Percentiles rank a stretch among this genome's conserved stretches.
Evolutionary conservation across 495 filamentous ascomycete genomes (phyloP).

Genomic region (Podospora sp.): DNA sequence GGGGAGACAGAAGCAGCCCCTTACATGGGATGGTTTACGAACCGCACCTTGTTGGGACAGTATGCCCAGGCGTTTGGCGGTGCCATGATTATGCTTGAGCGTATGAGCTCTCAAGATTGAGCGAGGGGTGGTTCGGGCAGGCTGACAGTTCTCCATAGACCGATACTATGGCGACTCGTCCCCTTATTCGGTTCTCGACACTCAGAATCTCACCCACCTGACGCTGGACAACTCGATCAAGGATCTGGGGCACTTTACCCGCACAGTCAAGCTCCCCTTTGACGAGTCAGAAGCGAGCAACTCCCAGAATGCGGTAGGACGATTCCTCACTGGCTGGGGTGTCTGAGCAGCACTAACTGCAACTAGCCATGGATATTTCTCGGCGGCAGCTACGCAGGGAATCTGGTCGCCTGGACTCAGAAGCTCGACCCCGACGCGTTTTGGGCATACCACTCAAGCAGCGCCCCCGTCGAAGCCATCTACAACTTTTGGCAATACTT

Average conservation of each 20-base stretch:
- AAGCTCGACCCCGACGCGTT: slow-evolving; percentile 61
- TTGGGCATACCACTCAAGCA: slow-evolving; percentile 68
- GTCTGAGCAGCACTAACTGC: slow-evolving; percentile 13
- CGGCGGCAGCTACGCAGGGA: slow-evolving; percentile 65
- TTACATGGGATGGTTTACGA: slow-evolving; percentile 54
- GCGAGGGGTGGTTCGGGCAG: too few species aligned
- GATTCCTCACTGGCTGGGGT: slow-evolving; percentile 34
- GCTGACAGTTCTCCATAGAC: slow-evolving; percentile 45
- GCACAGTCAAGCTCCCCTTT: slow-evolving; percentile 59
- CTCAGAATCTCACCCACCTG: slow-evolving; percentile 60
- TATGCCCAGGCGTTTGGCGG: slow-evolving; percentile 55
- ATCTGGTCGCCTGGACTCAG: slow-evolving; percentile 63
- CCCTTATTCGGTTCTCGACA: slow-evolving; percentile 55
- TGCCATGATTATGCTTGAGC: slow-evolving; percentile 59
- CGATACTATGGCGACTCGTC: slow-evolving; percentile 63
- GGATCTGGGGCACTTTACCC: slow-evolving; percentile 63
- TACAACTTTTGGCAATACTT: slow-evolving; percentile 67
- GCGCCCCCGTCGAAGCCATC: slow-evolving; percentile 62
- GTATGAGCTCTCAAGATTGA: slow-evolving; percentile 44
- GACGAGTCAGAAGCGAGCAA: slow-evolving; percentile 54
- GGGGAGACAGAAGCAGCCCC: slow-evolving; percentile 54
- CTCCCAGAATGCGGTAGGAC: slow-evolving; percentile 54
- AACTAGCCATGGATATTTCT: slow-evolving; percentile 60
- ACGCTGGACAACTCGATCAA: slow-evolving; percentile 61
- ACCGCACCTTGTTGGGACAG: slow-evolving; percentile 50